phyloP scores from a whole-genome alignment of 2,329 filamentous ascomycete genomes.

The Spiromastix sp. region DNA sequence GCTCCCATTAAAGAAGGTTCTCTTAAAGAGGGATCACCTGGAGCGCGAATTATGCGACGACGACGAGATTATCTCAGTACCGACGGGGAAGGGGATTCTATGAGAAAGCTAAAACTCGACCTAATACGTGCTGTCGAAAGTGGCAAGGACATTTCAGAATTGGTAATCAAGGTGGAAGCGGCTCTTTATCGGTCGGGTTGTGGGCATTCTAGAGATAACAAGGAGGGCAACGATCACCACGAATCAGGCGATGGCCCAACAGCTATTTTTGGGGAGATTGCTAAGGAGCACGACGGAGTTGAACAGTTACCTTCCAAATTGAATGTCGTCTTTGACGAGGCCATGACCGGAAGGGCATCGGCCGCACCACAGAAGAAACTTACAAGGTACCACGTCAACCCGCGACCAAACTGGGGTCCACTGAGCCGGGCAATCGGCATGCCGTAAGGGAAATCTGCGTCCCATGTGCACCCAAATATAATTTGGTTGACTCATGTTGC shows the following conservation, averaged over 20 bases:
- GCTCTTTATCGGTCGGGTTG: constrained; percentile 31
- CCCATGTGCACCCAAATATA: neutral
- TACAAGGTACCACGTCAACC: constrained; percentile 83
- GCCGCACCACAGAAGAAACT: constrained; percentile 46
- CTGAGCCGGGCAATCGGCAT: constrained; percentile 44
- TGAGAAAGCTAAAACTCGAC: constrained; percentile 26
- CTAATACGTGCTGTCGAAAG: constrained; percentile 24
- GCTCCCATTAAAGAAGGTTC: constrained; percentile 64
- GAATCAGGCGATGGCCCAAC: neutral
- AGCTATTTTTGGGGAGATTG: neutral
- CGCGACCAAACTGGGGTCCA: constrained; percentile 87
- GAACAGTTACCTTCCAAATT: constrained; percentile 32
- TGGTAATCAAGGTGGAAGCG: constrained; percentile 34
- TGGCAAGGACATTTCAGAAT: constrained; percentile 25
- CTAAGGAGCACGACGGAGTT: neutral
- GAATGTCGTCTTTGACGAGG: constrained; percentile 68
- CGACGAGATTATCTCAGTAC: constrained; percentile 23
- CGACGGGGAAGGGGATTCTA: constrained; percentile 22
- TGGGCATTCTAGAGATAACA: constrained; percentile 9
- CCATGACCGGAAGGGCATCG: constrained; percentile 56
- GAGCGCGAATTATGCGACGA: constrained; percentile 56
- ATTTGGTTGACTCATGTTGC: too few species aligned
- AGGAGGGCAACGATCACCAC: constrained; percentile 10
- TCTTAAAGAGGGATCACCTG: constrained; percentile 59
- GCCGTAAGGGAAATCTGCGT: too few species aligned